Base-by-base conservation (phyloP, 495 filamentous ascomycete species). In the Penicillium pancosmium region DNA sequence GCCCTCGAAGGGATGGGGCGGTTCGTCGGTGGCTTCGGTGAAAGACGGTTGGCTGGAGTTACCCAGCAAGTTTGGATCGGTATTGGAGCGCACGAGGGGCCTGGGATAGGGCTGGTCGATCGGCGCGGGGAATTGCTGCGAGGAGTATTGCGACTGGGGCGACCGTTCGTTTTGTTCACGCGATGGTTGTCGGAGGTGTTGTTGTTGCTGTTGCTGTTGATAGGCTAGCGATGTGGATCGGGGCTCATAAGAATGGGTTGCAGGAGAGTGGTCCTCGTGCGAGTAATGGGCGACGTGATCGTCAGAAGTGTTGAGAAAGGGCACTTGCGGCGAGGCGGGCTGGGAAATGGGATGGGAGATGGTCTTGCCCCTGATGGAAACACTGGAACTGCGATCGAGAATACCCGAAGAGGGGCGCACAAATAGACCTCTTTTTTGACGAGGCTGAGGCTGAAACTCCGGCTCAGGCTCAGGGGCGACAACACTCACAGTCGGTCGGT, bases 11-110 rank as follows among this genome's bases (percentile, higher is more conserved):
- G 59, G 36, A 44, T 44, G 41, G 16, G 41, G 41, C 41, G 68
- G 58, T 12, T 68, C 63, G 31, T 66, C 59, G 21, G 35, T 46
- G 35, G 62, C 52, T 10, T 75, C 71, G 47, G 61, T 54, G 8
- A 65, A 83, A 80, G 57, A 84, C 56, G 49, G 81, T 73, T 68
- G 71, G 63, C 83, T 78, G 15, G 79, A 71, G 59, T 82, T 83
- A 16, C 80, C 66, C 16, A 70, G 56, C 27, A 68, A 25, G 16
- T 57, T 63, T 15, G 66, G 52, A 43, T 77, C 72, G 57, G 74
- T 72, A 50, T 56, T 69, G 51, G 70, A 65, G 19, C 70, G 72
- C 27, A 66, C 65, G 11, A 74, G 60, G 3, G 63, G 55, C 1
- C 60, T 43, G 19, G 19, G 46, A 48, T 48, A 48, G 21, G 46